These are phyloP conservation scores for Pseudogymnoascus sp. DNA, from an alignment of 2,329 filamentous ascomycete genomes.

Conservation along the genomic window DNA sequence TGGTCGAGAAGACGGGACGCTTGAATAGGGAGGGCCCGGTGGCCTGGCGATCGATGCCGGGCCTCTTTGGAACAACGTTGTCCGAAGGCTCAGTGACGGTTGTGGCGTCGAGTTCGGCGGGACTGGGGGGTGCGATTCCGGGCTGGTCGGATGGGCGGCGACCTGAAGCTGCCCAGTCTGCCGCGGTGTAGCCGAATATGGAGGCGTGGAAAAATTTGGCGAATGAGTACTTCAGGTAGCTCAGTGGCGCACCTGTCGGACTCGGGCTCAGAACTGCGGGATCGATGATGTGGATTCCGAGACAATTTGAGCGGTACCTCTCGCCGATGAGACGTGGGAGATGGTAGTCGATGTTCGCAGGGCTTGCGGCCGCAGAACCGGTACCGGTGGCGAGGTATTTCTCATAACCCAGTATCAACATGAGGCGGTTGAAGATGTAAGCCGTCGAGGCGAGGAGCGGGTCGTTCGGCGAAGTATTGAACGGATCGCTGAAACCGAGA, in stretches of 20 bases:
- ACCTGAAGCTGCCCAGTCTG: slow-evolving; percentile 25
- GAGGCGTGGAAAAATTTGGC: slow-evolving; percentile 41
- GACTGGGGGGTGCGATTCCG: background rate
- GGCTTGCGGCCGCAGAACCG: slow-evolving; percentile 38
- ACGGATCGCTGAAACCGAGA: slow-evolving; percentile 58
- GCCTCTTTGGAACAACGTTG: background rate
- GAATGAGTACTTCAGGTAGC: slow-evolving; percentile 48
- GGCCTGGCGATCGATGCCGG: background rate
- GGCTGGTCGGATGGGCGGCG: background rate
- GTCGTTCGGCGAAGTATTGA: slow-evolving; percentile 27
- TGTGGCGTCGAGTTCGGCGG: background rate
- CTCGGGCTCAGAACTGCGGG: slow-evolving; percentile 46
- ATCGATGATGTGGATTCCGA: slow-evolving; percentile 53
- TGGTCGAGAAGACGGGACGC: slow-evolving; percentile 18
- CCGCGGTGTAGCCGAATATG: slow-evolving; percentile 47
- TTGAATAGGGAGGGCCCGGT: slow-evolving; percentile 5
- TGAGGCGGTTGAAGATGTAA: slow-evolving; percentile 47
- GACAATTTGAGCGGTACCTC: slow-evolving; percentile 40
- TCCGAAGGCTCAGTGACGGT: background rate
- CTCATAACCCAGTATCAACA: slow-evolving; percentile 51
- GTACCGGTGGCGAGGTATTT: slow-evolving; percentile 50
- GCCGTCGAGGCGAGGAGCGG: slow-evolving; percentile 46
- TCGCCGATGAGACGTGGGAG: slow-evolving; percentile 41
- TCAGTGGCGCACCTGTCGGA: slow-evolving; percentile 34
- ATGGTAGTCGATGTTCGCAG: slow-evolving; percentile 44